Conservation (phyloP, 208 protist genomes). For the Trypanosoma boissoni region DNA sequence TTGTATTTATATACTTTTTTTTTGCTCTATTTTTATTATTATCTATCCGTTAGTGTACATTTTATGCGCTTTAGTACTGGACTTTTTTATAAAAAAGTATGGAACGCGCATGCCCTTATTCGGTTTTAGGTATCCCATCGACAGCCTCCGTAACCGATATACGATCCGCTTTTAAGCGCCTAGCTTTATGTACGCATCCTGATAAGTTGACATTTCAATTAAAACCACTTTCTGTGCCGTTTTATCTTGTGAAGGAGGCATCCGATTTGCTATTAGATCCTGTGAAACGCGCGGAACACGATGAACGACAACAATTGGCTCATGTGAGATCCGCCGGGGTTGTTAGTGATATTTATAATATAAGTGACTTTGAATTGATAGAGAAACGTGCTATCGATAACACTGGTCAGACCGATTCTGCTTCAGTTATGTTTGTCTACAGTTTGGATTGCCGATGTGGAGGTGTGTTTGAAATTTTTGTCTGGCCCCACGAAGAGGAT, state of each 20-base stretch:
- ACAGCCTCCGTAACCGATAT: constrained; percentile 49
- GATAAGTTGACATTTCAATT: constrained; percentile 38
- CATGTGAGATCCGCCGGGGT: constrained; percentile 41
- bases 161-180: constrained; percentile 53
- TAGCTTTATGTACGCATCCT: constrained; percentile 68
- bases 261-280: constrained; percentile 67
- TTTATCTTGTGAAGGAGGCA: constrained; percentile 66
- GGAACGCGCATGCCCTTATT: constrained; percentile 46
- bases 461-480: constrained; percentile 61
- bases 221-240: constrained; percentile 15
- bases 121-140: constrained; percentile 41
- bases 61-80: not conserved
- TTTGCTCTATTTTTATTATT: constrained; percentile 15
- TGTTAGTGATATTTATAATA: constrained; percentile 54
- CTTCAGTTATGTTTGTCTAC: constrained; percentile 37
- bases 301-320: constrained; percentile 31
- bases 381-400: not conserved
- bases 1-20: too few species aligned
- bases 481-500: constrained; percentile 18
- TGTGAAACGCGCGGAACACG: constrained; percentile 45
- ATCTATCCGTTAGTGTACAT: constrained; percentile 5
- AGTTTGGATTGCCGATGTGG: constrained; percentile 75
- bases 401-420: constrained; percentile 7
- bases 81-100: constrained; percentile 30
- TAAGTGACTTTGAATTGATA: constrained; percentile 54